Evolutionary conservation across 2,329 filamentous ascomycete genomes (phyloP).

Genomic region (Aurifilum marmelostoma): DNA sequence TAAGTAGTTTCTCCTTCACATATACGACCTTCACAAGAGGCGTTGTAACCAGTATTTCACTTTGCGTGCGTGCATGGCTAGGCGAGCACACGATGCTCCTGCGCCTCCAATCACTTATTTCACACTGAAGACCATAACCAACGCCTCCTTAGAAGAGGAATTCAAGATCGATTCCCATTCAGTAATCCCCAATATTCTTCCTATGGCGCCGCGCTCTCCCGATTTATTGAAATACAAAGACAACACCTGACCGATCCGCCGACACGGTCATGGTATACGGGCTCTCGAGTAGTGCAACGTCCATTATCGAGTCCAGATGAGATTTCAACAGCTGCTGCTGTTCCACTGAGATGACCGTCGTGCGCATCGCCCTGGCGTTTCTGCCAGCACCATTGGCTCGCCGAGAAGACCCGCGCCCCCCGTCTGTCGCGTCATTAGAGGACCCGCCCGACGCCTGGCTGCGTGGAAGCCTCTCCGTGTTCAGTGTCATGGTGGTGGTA

Average conservation of each 20-base stretch:
- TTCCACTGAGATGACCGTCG: conserved; percentile 83
- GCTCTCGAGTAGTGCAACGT: conserved; percentile 84
- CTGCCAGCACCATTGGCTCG: conserved; percentile 19
- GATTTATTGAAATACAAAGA: conserved; percentile 73
- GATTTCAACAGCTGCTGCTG: conserved; percentile 84
- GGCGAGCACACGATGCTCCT: not conserved
- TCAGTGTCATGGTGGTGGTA: conserved; percentile 64
- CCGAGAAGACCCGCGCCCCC: conserved; percentile 16
- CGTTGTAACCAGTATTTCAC: not conserved
- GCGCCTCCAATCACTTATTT: not conserved
- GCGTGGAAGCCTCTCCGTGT: conserved; percentile 62
- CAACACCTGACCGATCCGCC: conserved; percentile 83
- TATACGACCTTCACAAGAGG: not conserved
- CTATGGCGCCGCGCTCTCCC: conserved; percentile 11
- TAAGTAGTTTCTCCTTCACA: too few species aligned
- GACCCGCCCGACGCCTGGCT: conserved; percentile 36
- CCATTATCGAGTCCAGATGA: conserved; percentile 85
- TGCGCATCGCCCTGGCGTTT: conserved; percentile 60
- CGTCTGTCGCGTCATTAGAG: conserved; percentile 36
- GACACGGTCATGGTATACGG: conserved; percentile 94
- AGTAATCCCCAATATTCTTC: not conserved
- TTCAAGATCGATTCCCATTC: not conserved
- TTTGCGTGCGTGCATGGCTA: not conserved
- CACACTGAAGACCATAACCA: too few species aligned
- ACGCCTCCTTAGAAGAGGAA: not conserved